phyloP scores from a whole-genome alignment of 352 stramenopile genomes.

The Phytophthora cryptogea region DNA sequence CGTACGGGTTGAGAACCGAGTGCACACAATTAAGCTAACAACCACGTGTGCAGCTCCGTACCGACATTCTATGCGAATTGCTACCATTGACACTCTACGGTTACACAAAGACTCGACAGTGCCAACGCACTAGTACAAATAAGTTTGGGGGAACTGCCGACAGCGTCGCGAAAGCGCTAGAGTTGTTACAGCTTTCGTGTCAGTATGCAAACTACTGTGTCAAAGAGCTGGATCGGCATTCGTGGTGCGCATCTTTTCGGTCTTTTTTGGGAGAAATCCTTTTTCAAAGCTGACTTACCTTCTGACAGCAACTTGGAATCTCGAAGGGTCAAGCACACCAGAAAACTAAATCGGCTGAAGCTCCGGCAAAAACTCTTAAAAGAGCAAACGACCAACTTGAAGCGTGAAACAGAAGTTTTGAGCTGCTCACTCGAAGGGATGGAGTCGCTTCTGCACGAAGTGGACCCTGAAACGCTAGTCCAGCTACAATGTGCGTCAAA shows the following conservation, averaged over 20 bases:
- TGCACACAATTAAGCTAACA: too few species aligned
- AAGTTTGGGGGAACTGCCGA: not conserved
- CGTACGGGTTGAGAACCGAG: not conserved
- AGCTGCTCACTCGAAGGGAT: conserved; percentile 45
- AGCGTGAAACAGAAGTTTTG: conserved; percentile 40
- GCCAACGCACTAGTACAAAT: not conserved
- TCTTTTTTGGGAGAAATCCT: not conserved
- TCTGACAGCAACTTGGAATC: conserved; percentile 20
- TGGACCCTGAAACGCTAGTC: conserved; percentile 36
- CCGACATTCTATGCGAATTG: conserved; percentile 42
- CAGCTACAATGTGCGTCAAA: conserved; percentile 15
- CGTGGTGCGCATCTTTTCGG: conserved; percentile 25
- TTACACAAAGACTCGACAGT: not conserved
- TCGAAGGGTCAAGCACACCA: conserved; percentile 6
- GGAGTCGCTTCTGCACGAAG: conserved; percentile 43
- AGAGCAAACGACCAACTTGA: conserved; percentile 31
- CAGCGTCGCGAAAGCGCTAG: conserved; percentile 30
- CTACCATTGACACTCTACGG: conserved; percentile 45
- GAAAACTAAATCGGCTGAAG: conserved; percentile 16
- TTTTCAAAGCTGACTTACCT: not conserved
- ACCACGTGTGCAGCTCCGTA: conserved; percentile 24
- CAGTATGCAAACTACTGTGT: conserved; percentile 64
- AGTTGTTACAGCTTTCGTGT: conserved; percentile 63
- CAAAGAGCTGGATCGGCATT: conserved; percentile 36
- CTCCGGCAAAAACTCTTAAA: conserved; percentile 19